A percentile compares a stretch with the other conserved stretches of the same genome.
Evolutionary conservation across 352 stramenopile genomes (phyloP).

Genomic region (Globisporangium okanoganense): DNA sequence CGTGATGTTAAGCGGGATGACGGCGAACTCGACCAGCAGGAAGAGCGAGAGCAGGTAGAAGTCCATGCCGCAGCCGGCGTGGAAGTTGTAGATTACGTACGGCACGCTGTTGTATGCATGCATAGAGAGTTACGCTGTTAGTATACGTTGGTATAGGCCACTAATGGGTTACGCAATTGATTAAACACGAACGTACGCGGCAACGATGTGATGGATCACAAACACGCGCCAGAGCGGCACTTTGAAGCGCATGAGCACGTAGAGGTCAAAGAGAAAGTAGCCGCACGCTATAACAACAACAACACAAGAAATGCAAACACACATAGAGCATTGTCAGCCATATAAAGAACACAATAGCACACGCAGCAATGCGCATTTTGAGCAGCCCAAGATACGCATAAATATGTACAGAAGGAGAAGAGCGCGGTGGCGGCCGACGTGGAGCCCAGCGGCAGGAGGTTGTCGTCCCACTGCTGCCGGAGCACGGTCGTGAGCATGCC

Average conservation of each 20-base stretch:
- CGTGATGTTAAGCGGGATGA: constrained; percentile 78
- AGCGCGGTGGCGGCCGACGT: constrained; percentile 45
- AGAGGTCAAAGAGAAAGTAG: constrained; percentile 83
- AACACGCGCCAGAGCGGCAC: constrained; percentile 79
- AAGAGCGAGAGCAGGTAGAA: constrained; percentile 80
- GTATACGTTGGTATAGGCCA: neutral
- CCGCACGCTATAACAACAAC: constrained; percentile 40
- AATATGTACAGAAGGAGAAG: constrained; percentile 75
- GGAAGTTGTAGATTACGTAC: constrained; percentile 83
- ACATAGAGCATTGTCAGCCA: constrained; percentile 5
- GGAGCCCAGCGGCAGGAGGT: constrained; percentile 55
- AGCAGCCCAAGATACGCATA: too few species aligned
- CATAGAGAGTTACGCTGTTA: neutral
- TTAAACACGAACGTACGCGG: too few species aligned
- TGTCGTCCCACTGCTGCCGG: constrained; percentile 57
- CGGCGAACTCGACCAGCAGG: constrained; percentile 79
- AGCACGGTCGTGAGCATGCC: constrained; percentile 62
- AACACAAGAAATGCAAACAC: neutral
- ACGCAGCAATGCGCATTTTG: neutral
- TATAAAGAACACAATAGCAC: neutral
- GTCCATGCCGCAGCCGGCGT: constrained; percentile 65
- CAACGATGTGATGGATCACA: constrained; percentile 74
- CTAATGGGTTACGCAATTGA: too few species aligned
- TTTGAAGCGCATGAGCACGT: constrained; percentile 65
- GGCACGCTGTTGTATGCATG: constrained; percentile 36